phyloP scores from a whole-genome alignment of 1,139 yeast species.

The Debaryomycetaceae sp. region DNA sequence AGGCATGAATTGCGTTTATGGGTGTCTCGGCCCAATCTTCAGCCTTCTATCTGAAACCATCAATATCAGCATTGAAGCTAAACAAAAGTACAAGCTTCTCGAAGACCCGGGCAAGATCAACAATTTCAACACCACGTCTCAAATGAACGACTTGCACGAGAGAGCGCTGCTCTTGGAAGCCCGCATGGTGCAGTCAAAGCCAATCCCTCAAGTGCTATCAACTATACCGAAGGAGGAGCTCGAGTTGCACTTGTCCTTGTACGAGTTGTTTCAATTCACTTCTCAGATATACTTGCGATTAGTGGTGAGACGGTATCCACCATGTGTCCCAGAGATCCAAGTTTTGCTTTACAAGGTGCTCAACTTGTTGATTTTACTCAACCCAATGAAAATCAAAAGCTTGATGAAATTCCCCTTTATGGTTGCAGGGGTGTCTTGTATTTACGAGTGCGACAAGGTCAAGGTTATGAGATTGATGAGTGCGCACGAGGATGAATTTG shows the following conservation, averaged over 20 bases:
- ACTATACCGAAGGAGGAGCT: slow-evolving; percentile 7
- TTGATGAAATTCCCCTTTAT: slow-evolving; percentile 18
- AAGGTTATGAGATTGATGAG: slow-evolving; percentile 13
- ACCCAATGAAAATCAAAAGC: slow-evolving; percentile 11
- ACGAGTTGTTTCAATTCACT: slow-evolving; percentile 17
- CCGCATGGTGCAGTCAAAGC: slow-evolving; percentile 2
- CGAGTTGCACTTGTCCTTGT: slow-evolving; percentile 18
- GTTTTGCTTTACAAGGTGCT: slow-evolving; percentile 13
- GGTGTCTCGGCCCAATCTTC: slow-evolving; percentile 7
- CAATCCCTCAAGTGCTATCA: slow-evolving; percentile 6
- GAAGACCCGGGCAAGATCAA: slow-evolving; percentile 8
- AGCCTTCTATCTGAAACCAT: slow-evolving; percentile 4
- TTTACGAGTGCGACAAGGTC: slow-evolving; percentile 11
- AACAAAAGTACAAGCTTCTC: slow-evolving; percentile 7
- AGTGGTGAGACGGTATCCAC: slow-evolving; percentile 16
- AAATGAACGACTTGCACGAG: slow-evolving; percentile 5
- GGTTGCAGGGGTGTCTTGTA: slow-evolving; percentile 16
- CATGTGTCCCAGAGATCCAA: slow-evolving; percentile 19
- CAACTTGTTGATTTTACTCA: slow-evolving; percentile 14
- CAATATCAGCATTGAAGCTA: slow-evolving; percentile 8
- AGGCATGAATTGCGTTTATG: slow-evolving; percentile 7
- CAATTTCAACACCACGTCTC: slow-evolving; percentile 7
- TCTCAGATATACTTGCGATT: slow-evolving; percentile 16
- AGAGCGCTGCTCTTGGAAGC: slow-evolving; percentile 5
- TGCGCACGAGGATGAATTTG: slow-evolving; percentile 9